Evolutionary conservation across 2,329 filamentous ascomycete genomes (phyloP).

Genomic region (Eurotiales sp.): DNA sequence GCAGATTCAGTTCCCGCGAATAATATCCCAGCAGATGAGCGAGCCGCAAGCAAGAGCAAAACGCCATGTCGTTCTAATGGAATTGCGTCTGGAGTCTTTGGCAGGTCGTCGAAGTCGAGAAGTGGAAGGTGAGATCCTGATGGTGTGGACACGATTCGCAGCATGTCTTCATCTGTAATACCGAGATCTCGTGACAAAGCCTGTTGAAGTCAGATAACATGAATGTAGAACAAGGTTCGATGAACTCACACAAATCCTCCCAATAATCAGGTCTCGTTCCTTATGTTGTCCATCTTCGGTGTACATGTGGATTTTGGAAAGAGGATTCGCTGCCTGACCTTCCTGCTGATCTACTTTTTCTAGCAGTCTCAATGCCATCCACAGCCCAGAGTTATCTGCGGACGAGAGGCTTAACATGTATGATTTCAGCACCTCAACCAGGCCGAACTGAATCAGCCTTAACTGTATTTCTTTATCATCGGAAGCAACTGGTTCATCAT

Average conservation of each 20-base stretch:
- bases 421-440: slow-evolving; percentile 60
- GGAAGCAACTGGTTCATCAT: slow-evolving; percentile 38
- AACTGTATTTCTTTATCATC: slow-evolving; percentile 52
- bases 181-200: slow-evolving; percentile 55
- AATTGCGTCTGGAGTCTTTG: slow-evolving; percentile 50
- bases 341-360: slow-evolving; percentile 53
- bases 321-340: slow-evolving; percentile 12
- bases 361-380: slow-evolving; percentile 50
- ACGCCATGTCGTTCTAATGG: slow-evolving; percentile 55
- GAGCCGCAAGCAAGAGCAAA: slow-evolving; percentile 52
- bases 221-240: background rate
- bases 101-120: slow-evolving; percentile 53
- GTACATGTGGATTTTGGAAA: slow-evolving; percentile 53
- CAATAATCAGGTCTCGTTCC: slow-evolving; percentile 53
- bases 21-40: slow-evolving; percentile 47
- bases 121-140: slow-evolving; percentile 38
- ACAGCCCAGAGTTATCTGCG: slow-evolving; percentile 38
- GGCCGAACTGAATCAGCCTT: slow-evolving; percentile 58
- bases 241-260: slow-evolving; percentile 50
- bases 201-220: slow-evolving; percentile 19
- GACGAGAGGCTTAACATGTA: slow-evolving; percentile 47
- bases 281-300: slow-evolving; percentile 47
- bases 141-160: slow-evolving; percentile 41
- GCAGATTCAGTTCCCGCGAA: slow-evolving; percentile 42
- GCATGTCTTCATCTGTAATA: slow-evolving; percentile 46